Base-by-base conservation (phyloP, 345 rosid species). In the Angophora floribunda region DNA sequence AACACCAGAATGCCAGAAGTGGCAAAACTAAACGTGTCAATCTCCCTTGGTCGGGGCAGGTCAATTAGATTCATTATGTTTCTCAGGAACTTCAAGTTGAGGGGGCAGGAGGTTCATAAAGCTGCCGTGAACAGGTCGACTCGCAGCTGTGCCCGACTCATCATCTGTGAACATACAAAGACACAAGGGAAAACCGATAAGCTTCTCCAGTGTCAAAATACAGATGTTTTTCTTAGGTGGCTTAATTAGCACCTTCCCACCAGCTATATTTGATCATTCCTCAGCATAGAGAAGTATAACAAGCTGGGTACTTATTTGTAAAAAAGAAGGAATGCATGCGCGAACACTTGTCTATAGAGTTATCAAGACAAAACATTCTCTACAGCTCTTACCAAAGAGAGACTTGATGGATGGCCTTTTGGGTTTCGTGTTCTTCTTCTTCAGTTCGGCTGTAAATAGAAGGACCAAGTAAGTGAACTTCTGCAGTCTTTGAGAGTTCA, bases 321-420 rank as follows among this genome's bases (percentile, higher is more conserved):
- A 87, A 52, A 50, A 65, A 41, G 52, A 51, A 45, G 32, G 30
- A 51, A 50, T 13, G 88, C 49, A 36, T 87, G 57, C 63, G 10
- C 17, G 32, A 53, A 24, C 70, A 65, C 19, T 11, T 57, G 44
- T 44, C 11, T 15, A 84, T 57, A 63, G 86, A 51, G 85, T 49
- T 9, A 70, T 16, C 50, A 90, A 75, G 28, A 36, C 26, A 41
- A 63, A 63, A 41, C 49, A 75, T 9, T 75, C 49, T 52, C 70
- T 50, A 41, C 36, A 75, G 49, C 26, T 84, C 93, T 92, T 94
- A 97, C 99, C 99, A 91, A 98, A 98, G 87, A 98, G 98, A 86
- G 99, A 93, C 93, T 97, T 98, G 91, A 98, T 94, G 78, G 99
- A 97, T 59, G 99, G 98, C 88, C 99, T 93, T 94, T 96, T 97